phyloP scores from a whole-genome alignment of 2,329 filamentous ascomycete genomes.

The Apiospora marii region DNA sequence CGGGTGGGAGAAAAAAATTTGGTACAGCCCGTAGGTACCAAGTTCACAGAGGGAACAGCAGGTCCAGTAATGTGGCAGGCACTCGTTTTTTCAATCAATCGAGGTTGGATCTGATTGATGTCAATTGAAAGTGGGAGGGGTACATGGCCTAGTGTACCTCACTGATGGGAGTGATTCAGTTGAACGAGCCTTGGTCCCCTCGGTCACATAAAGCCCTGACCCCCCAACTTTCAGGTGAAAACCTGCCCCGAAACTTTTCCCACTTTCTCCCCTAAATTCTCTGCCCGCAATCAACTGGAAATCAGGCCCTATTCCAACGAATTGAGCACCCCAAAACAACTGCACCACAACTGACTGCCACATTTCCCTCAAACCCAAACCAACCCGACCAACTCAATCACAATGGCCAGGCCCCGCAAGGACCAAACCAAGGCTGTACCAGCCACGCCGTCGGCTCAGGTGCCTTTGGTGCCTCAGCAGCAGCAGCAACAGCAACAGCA shows the following conservation, averaged over 20 bases:
- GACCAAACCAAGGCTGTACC: slow-evolving; percentile 21
- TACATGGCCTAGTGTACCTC: slow-evolving; percentile 19
- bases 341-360: not conserved
- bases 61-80: slow-evolving; percentile 20
- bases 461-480: slow-evolving; percentile 29
- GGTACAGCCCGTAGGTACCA: slow-evolving; percentile 19
- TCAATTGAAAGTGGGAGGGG: slow-evolving; percentile 21
- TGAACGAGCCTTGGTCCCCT: slow-evolving; percentile 21
- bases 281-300: slow-evolving; percentile 5
- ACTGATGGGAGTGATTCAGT: slow-evolving; percentile 28
- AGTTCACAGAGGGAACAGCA: not conserved
- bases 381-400: not conserved
- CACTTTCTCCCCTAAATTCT: slow-evolving; percentile 25
- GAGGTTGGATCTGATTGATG: slow-evolving; percentile 16
- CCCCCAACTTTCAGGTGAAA: slow-evolving; percentile 26
- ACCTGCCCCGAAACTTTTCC: slow-evolving; percentile 26
- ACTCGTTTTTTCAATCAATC: not conserved
- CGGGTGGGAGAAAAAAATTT: not conserved
- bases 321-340: slow-evolving; percentile 3
- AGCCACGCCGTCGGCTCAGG: slow-evolving; percentile 22
- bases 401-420: slow-evolving; percentile 23
- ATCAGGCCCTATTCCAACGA: slow-evolving; percentile 5
- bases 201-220: slow-evolving; percentile 28
- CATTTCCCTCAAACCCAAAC: slow-evolving; percentile 14
- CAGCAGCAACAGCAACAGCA: slow-evolving; percentile 2